phyloP scores from a whole-genome alignment of 495 filamentous ascomycete genomes.

The Penicillium herquei region DNA sequence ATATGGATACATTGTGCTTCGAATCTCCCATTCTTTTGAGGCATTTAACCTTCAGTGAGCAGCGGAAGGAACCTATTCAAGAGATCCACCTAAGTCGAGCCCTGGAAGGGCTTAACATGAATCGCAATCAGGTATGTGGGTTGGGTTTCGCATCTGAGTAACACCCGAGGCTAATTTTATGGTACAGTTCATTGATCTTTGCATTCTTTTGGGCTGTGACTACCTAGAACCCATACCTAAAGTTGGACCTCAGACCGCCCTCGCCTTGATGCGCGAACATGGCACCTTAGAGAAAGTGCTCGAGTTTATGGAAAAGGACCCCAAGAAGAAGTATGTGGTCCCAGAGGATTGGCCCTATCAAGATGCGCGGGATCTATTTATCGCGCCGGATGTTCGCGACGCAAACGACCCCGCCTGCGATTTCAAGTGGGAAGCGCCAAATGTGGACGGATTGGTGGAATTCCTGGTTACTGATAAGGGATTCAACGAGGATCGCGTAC shows the following conservation, averaged over 20 bases:
- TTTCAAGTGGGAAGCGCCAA: conserved; percentile 95
- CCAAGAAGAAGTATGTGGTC: conserved; percentile 73
- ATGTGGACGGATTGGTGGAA: conserved; percentile 81
- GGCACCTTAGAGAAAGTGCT: conserved; percentile 83
- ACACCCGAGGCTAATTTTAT: neutral
- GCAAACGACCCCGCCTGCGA: conserved; percentile 85
- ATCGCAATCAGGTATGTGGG: conserved; percentile 65
- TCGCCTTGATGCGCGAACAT: conserved; percentile 90
- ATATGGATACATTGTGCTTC: conserved; percentile 99
- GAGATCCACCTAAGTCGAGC: conserved; percentile 87
- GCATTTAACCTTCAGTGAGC: conserved; percentile 94
- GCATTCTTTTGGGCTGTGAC: conserved; percentile 96
- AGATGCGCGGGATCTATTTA: conserved; percentile 89
- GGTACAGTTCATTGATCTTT: conserved; percentile 93
- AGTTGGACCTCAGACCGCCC: conserved; percentile 83
- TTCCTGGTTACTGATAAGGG: conserved; percentile 93
- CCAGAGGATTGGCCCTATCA: conserved; percentile 92
- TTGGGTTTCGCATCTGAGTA: neutral
- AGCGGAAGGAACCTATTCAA: conserved; percentile 94
- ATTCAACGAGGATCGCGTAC: conserved; percentile 92
- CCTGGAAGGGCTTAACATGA: conserved; percentile 82
- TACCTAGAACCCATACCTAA: conserved; percentile 96
- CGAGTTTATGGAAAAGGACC: conserved; percentile 69
- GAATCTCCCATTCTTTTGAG: conserved; percentile 85
- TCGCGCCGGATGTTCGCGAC: conserved; percentile 82